Evolutionary conservation across 176 grass and related monocot genomes (phyloP).

Genomic region (Carex cristatella): DNA sequence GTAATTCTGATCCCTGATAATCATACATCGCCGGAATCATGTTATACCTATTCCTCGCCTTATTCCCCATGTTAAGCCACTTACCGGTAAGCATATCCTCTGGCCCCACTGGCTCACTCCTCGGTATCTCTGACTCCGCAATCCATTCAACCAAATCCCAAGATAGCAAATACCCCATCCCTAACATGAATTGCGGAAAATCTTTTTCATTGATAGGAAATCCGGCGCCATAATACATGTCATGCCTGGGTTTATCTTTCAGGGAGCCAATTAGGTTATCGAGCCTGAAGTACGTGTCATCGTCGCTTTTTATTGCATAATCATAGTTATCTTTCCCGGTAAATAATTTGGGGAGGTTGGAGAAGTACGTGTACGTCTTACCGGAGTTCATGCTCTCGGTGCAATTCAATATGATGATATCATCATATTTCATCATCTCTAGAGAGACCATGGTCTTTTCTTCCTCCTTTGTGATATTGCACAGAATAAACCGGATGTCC

Average conservation of each 20-base stretch:
- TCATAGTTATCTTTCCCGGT: conserved; percentile 29
- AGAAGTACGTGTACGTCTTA: conserved; percentile 67
- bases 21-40: conserved; percentile 63
- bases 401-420: conserved; percentile 61
- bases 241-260: conserved; percentile 35
- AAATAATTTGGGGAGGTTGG: conserved; percentile 28
- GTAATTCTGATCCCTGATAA: conserved; percentile 30
- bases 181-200: conserved; percentile 59
- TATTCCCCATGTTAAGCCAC: conserved; percentile 57
- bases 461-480: conserved; percentile 31
- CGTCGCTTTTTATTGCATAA: conserved; percentile 84
- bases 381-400: conserved; percentile 64
- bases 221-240: conserved; percentile 54
- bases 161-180: conserved; percentile 79
- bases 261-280: conserved; percentile 45
- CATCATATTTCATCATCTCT: conserved; percentile 36
- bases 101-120: conserved; percentile 26
- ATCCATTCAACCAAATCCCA: conserved; percentile 92
- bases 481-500: conserved; percentile 36
- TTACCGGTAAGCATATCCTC: conserved; percentile 59
- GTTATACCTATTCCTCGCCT: conserved; percentile 59
- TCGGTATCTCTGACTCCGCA: conserved; percentile 42
- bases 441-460: conserved; percentile 16
- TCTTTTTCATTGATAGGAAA: conserved; percentile 33
- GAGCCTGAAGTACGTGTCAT: conserved; percentile 74